Evolutionary conservation across 169 alveolate species (phyloP).

Genomic region (Cystoisospora suis): DNA sequence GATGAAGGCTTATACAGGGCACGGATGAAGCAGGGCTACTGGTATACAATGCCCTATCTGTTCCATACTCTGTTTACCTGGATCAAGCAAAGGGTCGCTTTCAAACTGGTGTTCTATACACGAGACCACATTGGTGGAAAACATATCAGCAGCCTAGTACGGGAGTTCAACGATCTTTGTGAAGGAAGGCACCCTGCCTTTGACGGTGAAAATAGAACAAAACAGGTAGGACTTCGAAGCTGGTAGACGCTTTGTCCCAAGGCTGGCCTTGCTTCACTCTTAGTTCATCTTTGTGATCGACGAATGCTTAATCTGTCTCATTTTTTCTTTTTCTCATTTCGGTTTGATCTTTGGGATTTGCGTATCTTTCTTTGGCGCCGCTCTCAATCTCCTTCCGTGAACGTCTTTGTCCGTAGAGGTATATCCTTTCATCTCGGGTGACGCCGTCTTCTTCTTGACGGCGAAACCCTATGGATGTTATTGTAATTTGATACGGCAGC

Average conservation of each 20-base stretch:
- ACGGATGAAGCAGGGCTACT: neutral
- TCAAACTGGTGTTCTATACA: constrained; percentile 44
- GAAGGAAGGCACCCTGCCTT: constrained; percentile 66
- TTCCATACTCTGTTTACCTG: neutral
- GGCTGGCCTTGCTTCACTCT: too few species aligned
- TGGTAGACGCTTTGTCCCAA: too few species aligned
- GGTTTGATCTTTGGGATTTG: too few species aligned
- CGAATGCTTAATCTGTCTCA: too few species aligned
- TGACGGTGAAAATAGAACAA: constrained; percentile 60
- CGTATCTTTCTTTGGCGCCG: too few species aligned
- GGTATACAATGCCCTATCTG: neutral
- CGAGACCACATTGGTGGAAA: constrained; percentile 33
- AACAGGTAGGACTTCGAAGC: constrained; percentile 39
- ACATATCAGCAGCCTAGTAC: neutral
- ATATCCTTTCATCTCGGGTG: too few species aligned
- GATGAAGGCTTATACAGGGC: neutral
- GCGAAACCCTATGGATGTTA: too few species aligned
- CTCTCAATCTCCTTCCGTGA: too few species aligned
- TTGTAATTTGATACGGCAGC: too few species aligned
- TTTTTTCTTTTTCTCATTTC: neutral
- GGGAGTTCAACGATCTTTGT: constrained; percentile 52
- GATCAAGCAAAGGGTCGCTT: neutral
- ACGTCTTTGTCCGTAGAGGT: too few species aligned
- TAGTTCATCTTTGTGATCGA: too few species aligned
- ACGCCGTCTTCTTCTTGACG: too few species aligned